Conservation (phyloP, 2,329 filamentous ascomycete species). For the Cladophialophora yegresii region DNA sequence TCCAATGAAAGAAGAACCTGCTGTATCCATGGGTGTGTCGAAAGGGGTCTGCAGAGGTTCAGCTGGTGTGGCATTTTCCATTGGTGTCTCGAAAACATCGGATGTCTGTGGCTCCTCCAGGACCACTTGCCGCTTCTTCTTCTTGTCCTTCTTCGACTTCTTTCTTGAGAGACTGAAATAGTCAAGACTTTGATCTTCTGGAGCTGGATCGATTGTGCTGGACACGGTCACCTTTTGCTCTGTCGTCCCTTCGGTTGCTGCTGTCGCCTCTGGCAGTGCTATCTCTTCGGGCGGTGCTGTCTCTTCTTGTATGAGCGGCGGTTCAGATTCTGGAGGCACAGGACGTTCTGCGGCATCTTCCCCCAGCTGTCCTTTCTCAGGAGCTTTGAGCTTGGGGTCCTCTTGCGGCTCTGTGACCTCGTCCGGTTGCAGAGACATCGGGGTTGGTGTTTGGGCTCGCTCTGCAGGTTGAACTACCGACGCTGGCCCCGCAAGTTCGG, state of each 20-base stretch:
- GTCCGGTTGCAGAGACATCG: neutral
- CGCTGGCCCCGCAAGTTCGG: neutral
- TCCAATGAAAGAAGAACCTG: neutral
- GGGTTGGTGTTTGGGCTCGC: neutral
- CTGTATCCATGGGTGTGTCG: neutral
- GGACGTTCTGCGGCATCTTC: neutral
- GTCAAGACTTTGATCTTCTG: neutral
- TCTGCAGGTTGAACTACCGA: neutral
- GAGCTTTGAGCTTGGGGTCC: neutral
- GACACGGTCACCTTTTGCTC: neutral
- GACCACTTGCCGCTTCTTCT: slow-evolving; percentile 13
- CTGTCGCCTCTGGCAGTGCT: neutral
- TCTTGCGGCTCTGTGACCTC: neutral
- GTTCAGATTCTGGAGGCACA: neutral
- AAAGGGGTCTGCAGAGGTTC: neutral
- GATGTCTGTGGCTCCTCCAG: slow-evolving; percentile 2
- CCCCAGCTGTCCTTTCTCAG: neutral
- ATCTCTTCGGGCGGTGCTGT: neutral
- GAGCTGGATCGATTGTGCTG: neutral
- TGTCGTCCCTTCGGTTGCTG: neutral
- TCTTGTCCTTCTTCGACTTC: slow-evolving; percentile 34
- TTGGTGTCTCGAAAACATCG: neutral
- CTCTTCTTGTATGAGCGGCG: neutral
- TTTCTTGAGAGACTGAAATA: slow-evolving; percentile 35
- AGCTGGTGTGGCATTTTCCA: neutral